A percentile compares a stretch with the other conserved stretches of the same genome.
Conservation (phyloP, 1,284 basidiomycete species). For the Leccinum angustisporum region DNA sequence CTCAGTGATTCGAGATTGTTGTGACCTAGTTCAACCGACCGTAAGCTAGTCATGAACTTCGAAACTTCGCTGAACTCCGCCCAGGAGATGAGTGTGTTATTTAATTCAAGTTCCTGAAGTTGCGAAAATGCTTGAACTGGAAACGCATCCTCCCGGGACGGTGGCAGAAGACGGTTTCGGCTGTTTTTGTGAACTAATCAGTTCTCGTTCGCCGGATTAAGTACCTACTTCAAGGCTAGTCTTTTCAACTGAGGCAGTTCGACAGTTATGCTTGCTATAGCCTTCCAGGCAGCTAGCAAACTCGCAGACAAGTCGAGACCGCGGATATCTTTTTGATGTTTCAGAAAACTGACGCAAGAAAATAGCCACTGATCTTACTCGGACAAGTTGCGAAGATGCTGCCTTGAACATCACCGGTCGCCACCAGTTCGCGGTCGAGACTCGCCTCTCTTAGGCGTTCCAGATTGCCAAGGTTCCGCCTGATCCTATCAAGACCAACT, state of each 20-base stretch:
- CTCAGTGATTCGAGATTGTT: slow-evolving; percentile 57
- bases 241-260: slow-evolving; percentile 66
- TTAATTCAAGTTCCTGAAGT: slow-evolving; percentile 75
- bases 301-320: slow-evolving; percentile 83
- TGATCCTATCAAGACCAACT: slow-evolving; percentile 78
- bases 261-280: slow-evolving; percentile 61
- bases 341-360: slow-evolving; percentile 13
- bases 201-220: slow-evolving; percentile 4
- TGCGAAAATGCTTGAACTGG: slow-evolving; percentile 49
- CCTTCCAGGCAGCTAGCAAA: slow-evolving; percentile 73
- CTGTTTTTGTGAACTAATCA: slow-evolving; percentile 39
- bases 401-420: slow-evolving; percentile 54
- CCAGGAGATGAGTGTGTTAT: slow-evolving; percentile 73
- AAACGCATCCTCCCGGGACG: slow-evolving; percentile 23
- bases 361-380: slow-evolving; percentile 48
- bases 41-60: slow-evolving; percentile 59
- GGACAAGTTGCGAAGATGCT: slow-evolving; percentile 62
- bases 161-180: slow-evolving; percentile 55
- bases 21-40: slow-evolving; percentile 73
- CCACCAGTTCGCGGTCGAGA: slow-evolving; percentile 68
- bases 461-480: slow-evolving; percentile 66
- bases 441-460: slow-evolving; percentile 75
- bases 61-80: slow-evolving; percentile 57
- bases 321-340: slow-evolving; percentile 57
- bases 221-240: slow-evolving; percentile 75